phyloP scores from a whole-genome alignment of 2,329 filamentous ascomycete genomes.

The Cladosporium sp. region DNA sequence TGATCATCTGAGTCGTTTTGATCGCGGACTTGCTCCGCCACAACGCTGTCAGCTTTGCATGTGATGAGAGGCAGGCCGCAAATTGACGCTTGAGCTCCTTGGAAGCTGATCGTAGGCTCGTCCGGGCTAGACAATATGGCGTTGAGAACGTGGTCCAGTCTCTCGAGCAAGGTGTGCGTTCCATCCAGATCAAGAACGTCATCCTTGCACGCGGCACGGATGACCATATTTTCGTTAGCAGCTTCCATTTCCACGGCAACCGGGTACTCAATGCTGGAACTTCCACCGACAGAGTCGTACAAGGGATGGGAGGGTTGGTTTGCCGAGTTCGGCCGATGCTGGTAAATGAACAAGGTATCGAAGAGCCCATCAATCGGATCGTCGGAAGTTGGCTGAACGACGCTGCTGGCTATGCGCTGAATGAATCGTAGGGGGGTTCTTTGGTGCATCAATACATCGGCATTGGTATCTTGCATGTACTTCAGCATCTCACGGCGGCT shows the following conservation, averaged over 20 bases:
- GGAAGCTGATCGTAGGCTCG: constrained; percentile 50
- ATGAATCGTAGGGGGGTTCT: constrained; percentile 70
- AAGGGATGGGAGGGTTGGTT: constrained; percentile 31
- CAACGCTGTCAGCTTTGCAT: neutral
- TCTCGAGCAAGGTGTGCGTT: constrained; percentile 47
- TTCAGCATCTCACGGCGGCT: constrained; percentile 57
- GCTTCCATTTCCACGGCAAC: constrained; percentile 76
- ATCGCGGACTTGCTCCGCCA: neutral
- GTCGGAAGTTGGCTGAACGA: constrained; percentile 1
- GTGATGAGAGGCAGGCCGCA: constrained; percentile 54
- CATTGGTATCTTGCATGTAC: constrained; percentile 67
- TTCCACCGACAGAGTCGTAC: constrained; percentile 57
- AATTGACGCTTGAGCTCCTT: constrained; percentile 50
- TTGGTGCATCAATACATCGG: constrained; percentile 62
- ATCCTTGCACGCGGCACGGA: constrained; percentile 66
- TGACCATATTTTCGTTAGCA: constrained; percentile 49
- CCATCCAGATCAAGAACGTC: constrained; percentile 44
- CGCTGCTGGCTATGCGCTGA: constrained; percentile 40
- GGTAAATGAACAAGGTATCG: constrained; percentile 61
- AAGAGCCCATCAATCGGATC: constrained; percentile 40
- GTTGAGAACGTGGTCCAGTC: constrained; percentile 54
- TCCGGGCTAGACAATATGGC: constrained; percentile 49
- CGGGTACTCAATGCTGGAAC: constrained; percentile 70
- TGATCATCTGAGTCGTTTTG: constrained; percentile 3
- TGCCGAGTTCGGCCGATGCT: constrained; percentile 44